These are phyloP conservation scores for Brasilioporus rufonigricans DNA, from an alignment of 768 basidiomycete genomes.

Conservation along the genomic window DNA sequence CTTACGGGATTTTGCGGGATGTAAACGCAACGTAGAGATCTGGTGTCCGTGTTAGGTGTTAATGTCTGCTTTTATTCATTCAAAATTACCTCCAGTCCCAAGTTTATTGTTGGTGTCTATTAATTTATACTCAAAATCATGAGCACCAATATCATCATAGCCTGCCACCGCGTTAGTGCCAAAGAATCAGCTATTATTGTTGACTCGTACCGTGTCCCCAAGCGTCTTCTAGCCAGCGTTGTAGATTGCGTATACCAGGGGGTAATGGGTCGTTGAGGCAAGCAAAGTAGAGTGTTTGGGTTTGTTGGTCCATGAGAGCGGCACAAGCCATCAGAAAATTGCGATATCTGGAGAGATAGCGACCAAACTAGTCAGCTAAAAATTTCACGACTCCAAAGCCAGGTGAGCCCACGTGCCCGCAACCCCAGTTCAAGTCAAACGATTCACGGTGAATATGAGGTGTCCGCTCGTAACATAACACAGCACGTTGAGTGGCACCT, in stretches of 20 bases:
- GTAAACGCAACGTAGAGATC: constrained; percentile 80
- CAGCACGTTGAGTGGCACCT: constrained; percentile 52
- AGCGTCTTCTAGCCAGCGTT: constrained; percentile 76
- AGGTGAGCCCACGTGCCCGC: constrained; percentile 47
- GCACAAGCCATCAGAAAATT: constrained; percentile 81
- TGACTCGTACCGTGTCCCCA: constrained; percentile 59
- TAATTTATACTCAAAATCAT: constrained; percentile 51
- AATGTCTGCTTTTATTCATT: not conserved
- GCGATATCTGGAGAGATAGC: constrained; percentile 56
- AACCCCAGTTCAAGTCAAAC: constrained; percentile 73
- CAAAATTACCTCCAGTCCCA: constrained; percentile 65
- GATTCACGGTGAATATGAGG: constrained; percentile 57
- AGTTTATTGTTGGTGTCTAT: constrained; percentile 70
- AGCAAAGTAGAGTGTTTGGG: constrained; percentile 60
- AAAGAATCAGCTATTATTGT: not conserved
- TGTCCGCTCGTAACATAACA: constrained; percentile 59
- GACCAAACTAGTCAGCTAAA: not conserved
- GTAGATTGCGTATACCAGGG: constrained; percentile 74
- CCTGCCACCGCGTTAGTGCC: constrained; percentile 37
- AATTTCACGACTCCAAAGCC: constrained; percentile 2
- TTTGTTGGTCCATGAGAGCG: constrained; percentile 63
- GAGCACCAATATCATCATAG: constrained; percentile 69
- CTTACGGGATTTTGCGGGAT: constrained; percentile 80
- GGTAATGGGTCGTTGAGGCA: constrained; percentile 53
- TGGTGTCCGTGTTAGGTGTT: constrained; percentile 25